Base-by-base conservation (phyloP, 805 yeast genomes). In the Yarrowia divulgata region DNA sequence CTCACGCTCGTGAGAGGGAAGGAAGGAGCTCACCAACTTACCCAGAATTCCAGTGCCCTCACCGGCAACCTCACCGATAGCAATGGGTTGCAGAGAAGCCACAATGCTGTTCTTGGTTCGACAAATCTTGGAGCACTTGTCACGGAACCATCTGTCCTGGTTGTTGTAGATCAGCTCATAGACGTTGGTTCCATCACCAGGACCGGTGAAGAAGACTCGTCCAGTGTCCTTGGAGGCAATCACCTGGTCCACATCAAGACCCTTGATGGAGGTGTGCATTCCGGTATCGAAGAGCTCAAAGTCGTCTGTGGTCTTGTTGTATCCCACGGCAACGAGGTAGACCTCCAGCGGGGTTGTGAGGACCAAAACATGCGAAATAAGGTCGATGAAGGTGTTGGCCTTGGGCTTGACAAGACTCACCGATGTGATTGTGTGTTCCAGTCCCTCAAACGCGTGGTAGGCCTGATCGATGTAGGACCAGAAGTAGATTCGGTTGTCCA, bases 141-240 rank as follows among this genome's bases (percentile, higher is more conserved):
- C 89, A 71, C 88, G 87, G 76, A 92, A 92, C 91, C 97, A 94
- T 68, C 91, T 89, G 60, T 92, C 95, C 34, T 90, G 85, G 72
- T 88, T 90, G 7, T 93, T 85, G 76, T 95, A 95, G 70, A 87
- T 88, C 68, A 95, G 81, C 75, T 91, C 94, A 97, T 97, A 95
- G 52, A 95, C 83, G 73, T 93, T 87, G 19, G 75, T 63, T 1
- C 93, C 94, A 72, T 90, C 92, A 23, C 88, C 87, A 49, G 84
- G 84, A n/a, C 97, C 96, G 9, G 90, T 84, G 77, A 96, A 91
- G 76, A 91, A 91, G 6, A 95, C 86, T 69, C 94, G 93, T 58
- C 91, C 90, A 0, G 95, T 88, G 54, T 80, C 79, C 23, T 86
- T 86, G 74, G 86, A 85, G 1, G 85, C 81, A 0, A 84, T 81